phyloP scores from a whole-genome alignment of 441 rosid genomes.

The Gossypium davidsonii region DNA sequence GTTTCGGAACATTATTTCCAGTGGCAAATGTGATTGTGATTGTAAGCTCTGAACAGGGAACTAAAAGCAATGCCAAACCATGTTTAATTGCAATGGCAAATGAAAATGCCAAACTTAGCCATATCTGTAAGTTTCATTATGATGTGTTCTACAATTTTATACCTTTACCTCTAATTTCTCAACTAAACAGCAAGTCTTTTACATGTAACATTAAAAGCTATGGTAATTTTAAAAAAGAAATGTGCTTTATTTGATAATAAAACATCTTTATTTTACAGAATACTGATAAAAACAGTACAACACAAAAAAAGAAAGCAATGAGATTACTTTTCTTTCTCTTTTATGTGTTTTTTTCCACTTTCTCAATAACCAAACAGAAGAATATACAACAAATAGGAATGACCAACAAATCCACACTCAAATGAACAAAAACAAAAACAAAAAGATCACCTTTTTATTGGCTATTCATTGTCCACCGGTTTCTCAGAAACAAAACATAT shows the following conservation, averaged over 20 bases:
- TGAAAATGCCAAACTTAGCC: not conserved
- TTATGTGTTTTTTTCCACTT: not conserved
- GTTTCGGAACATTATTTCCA: not conserved
- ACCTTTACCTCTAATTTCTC: not conserved
- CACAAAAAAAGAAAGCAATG: not conserved
- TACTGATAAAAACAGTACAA: not conserved
- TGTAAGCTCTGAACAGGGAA: not conserved
- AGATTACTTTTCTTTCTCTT: not conserved
- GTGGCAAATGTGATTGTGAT: not conserved
- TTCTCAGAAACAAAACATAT: not conserved
- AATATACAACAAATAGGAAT: not conserved
- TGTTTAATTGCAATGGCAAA: not conserved
- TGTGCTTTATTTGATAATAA: not conserved
- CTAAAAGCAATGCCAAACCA: not conserved
- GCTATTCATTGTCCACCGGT: not conserved
- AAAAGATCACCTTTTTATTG: too few species aligned
- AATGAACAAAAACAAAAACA: not conserved
- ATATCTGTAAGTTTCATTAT: not conserved
- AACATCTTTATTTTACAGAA: not conserved
- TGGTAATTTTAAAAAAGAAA: not conserved
- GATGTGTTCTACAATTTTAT: not conserved
- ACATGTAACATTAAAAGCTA: not conserved
- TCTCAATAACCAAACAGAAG: conserved; percentile 8
- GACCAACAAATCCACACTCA: not conserved
- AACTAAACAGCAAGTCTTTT: not conserved